Evolutionary conservation across 2,329 filamentous ascomycete species (phyloP).

Genomic region (Claviceps sp.): DNA sequence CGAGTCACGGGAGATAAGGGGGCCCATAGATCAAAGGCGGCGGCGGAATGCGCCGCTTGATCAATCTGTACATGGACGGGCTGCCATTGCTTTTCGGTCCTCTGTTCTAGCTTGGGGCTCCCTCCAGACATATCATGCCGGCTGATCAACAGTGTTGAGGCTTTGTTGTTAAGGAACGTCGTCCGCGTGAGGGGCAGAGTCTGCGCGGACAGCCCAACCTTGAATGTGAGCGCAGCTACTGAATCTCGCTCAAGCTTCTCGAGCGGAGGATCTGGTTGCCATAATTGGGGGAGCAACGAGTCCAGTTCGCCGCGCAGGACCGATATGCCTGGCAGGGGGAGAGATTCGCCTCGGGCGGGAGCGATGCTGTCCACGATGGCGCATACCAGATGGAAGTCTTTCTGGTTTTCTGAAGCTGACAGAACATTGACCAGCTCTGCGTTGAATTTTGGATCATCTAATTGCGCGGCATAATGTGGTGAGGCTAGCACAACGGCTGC

Average conservation of each 20-base stretch:
- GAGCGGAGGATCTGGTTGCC: conserved; percentile 19
- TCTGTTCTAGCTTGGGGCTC: conserved; percentile 12
- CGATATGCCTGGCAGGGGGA: conserved; percentile 32
- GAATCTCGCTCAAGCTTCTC: conserved; percentile 19
- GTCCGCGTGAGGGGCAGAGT: conserved; percentile 64
- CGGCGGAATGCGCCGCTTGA: conserved; percentile 10
- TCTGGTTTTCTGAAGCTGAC: conserved; percentile 26
- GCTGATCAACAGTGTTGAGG: conserved; percentile 40
- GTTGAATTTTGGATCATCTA: conserved; percentile 32
- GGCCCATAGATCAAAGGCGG: conserved; percentile 18
- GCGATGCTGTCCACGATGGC: conserved; percentile 44
- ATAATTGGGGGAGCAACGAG: conserved; percentile 32
- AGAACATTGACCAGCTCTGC: conserved; percentile 30
- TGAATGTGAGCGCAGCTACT: conserved; percentile 28
- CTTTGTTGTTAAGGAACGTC: conserved; percentile 55
- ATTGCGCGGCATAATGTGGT: conserved; percentile 31
- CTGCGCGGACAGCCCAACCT: conserved; percentile 23
- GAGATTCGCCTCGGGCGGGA: conserved; percentile 18
- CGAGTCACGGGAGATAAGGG: conserved; percentile 50
- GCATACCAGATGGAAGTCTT: conserved; percentile 32
- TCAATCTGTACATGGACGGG: conserved; percentile 16
- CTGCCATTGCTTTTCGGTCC: conserved; percentile 26
- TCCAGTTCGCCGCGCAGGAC: conserved; percentile 31
- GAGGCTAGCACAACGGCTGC: conserved; percentile 38
- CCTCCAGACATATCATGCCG: conserved; percentile 15